These are phyloP conservation scores for Tubosaeta brunneosetosa DNA, from an alignment of 768 basidiomycete species.

Conservation along the genomic window DNA sequence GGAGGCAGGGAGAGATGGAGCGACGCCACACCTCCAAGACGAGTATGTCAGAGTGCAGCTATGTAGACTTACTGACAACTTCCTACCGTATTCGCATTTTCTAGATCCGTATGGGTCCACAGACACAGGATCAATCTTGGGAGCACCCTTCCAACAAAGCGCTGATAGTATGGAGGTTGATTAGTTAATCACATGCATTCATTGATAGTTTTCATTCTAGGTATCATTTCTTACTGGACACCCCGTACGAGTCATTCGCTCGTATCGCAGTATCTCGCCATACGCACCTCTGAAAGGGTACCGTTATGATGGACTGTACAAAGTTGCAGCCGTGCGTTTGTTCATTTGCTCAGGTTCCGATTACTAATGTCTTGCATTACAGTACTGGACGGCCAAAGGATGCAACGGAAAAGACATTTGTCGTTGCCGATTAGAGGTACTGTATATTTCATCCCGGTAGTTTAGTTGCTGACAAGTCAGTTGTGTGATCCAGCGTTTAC, in stretches of 20 bases:
- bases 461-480: neutral
- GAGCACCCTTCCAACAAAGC: slow-evolving; percentile 6
- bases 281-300: slow-evolving; percentile 25
- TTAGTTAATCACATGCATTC: neutral
- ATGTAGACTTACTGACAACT: too few relatives aligned
- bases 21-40: slow-evolving; percentile 13
- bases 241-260: slow-evolving; percentile 26
- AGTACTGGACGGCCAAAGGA: slow-evolving; percentile 24
- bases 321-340: slow-evolving; percentile 16
- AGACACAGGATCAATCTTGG: slow-evolving; percentile 23
- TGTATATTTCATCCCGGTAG: neutral
- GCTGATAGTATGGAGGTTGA: slow-evolving; percentile 13
- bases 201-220: slow-evolving; percentile 6
- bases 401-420: slow-evolving; percentile 13
- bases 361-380: neutral
- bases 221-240: slow-evolving; percentile 15
- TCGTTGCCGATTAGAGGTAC: slow-evolving; percentile 26
- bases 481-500: slow-evolving; percentile 18
- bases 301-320: slow-evolving; percentile 32
- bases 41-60: slow-evolving; percentile 12
- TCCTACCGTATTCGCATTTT: neutral
- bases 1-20: slow-evolving; percentile 17
- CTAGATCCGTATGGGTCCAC: slow-evolving; percentile 21
- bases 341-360: neutral
- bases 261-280: slow-evolving; percentile 14